phyloP scores from a whole-genome alignment of 2,329 filamentous ascomycete species.

The Fusarium falciforme region DNA sequence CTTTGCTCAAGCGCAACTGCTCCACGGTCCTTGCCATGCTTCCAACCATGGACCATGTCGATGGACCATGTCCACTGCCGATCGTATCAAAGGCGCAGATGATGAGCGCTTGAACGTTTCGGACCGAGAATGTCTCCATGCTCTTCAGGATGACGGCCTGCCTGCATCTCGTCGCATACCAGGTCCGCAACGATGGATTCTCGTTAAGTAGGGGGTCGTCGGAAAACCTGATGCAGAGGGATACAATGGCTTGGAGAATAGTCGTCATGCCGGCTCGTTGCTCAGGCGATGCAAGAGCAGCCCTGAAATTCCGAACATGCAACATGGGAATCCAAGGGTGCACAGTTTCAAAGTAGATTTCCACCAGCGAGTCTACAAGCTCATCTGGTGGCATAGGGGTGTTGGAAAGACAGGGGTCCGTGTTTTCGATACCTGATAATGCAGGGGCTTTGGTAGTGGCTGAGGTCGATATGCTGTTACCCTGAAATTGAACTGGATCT shows the following conservation, averaged over 20 bases:
- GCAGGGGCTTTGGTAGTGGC: not conserved
- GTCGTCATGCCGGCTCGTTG: constrained; percentile 40
- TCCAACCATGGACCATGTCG: constrained; percentile 53
- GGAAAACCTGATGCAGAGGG: constrained; percentile 44
- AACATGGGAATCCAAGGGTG: constrained; percentile 53
- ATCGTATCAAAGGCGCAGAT: constrained; percentile 53
- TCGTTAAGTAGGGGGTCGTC: constrained; percentile 42
- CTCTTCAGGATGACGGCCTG: constrained; percentile 48
- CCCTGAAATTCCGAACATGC: constrained; percentile 42
- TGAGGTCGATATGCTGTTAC: not conserved
- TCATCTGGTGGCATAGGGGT: constrained; percentile 42
- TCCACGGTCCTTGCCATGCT: constrained; percentile 54
- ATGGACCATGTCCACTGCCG: constrained; percentile 47
- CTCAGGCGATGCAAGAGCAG: constrained; percentile 5
- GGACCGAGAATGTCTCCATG: constrained; percentile 51
- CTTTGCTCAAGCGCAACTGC: constrained; percentile 51
- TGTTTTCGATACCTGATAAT: not conserved
- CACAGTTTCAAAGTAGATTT: constrained; percentile 50
- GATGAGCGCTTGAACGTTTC: constrained; percentile 49
- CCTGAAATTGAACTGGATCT: not conserved
- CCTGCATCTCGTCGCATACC: constrained; percentile 45
- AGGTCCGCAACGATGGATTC: constrained; percentile 13
- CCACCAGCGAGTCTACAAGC: constrained; percentile 48
- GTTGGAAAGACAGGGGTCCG: not conserved
- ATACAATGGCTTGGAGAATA: constrained; percentile 52